These are phyloP conservation scores for Arachnomyces sp. DNA, from an alignment of 2,329 filamentous ascomycete genomes.

Conservation along the genomic window DNA sequence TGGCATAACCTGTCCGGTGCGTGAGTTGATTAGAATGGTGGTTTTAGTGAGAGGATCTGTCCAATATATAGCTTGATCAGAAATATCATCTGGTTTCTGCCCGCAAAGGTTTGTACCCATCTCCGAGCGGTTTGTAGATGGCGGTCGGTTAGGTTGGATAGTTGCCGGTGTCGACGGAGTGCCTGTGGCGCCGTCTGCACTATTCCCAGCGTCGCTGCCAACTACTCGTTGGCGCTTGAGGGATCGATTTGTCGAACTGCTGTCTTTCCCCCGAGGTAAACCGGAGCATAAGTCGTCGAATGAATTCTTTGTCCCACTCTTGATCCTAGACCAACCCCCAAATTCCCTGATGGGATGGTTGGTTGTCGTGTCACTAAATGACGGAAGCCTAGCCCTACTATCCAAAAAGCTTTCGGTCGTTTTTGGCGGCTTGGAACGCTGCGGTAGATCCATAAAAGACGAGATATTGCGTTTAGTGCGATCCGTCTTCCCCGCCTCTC, in stretches of 20 bases:
- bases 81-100: constrained; percentile 6
- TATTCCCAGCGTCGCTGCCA: not conserved
- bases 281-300: constrained; percentile 15
- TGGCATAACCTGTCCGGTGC: constrained; percentile 27
- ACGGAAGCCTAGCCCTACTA: constrained; percentile 23
- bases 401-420: constrained; percentile 19
- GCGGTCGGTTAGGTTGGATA: constrained; percentile 6
- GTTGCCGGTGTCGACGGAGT: not conserved
- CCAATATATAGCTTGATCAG: constrained; percentile 43
- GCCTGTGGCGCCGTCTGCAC: not conserved
- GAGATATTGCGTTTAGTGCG: no score
- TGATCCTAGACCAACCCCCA: constrained; percentile 35
- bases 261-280: constrained; percentile 9
- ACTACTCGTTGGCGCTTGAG: not conserved
- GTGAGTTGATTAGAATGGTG: constrained; percentile 24
- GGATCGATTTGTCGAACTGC: not conserved
- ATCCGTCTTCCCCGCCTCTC: constrained; percentile 1
- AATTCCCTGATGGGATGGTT: constrained; percentile 18
- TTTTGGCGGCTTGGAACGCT: constrained; percentile 1
- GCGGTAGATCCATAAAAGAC: no score
- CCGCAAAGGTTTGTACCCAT: not conserved
- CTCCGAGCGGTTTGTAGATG: not conserved
- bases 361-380: constrained; percentile 11
- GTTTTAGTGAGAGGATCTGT: constrained; percentile 50
- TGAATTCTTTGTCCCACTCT: constrained; percentile 23